Evolutionary conservation across 176 grass and related monocot genomes (phyloP), one percentile per base, ranked within the genome.

Genomic region (Oryza longistaminata): DNA sequence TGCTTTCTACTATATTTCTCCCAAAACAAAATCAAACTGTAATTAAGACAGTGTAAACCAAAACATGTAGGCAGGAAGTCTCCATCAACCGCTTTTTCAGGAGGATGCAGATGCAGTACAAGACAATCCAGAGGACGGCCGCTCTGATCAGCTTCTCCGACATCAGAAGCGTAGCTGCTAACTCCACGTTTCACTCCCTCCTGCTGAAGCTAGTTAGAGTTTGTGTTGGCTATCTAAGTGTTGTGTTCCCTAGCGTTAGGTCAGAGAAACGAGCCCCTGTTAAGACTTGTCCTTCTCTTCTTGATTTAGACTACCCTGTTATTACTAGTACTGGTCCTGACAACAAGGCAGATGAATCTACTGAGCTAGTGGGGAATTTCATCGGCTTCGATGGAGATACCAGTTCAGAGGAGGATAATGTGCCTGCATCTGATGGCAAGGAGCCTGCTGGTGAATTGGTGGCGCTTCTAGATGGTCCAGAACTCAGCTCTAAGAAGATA

Each of bases 31-130:
- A 69, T 77, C 6, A 8, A 79, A 49, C 43, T 50, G 39, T 46
- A 5, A 68, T 73, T 82, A 82, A 82, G 27, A 64, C 46, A 21
- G 64, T 68, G 66, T 67, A 66, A 68, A 49, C 73, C 73, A 4
- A 86, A 90, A 82, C 82, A 82, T 92, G 55, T 92, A 92, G 86
- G 83, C 90, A 92, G 86, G 90, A 77, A 86, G 29, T 82, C 90
- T 92, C 76, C 86, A 78, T 85, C 86, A 92, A 52, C 90, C 82
- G 19, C 86, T 92, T 72, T 82, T 85, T 82, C 90, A 92, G 37
- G 82, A 88, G 68, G 82, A 82, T 80, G 27, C 69, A 48, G 86
- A 88, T 64, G 9, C 86, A 82, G n/a, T 88, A 26, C 86, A 70
- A 52, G 86, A 92, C 26, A 71, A 74, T 74, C 19, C 78, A 74